Conservation (phyloP, 805 yeast genomes). For the Saturnispora quitensis region DNA sequence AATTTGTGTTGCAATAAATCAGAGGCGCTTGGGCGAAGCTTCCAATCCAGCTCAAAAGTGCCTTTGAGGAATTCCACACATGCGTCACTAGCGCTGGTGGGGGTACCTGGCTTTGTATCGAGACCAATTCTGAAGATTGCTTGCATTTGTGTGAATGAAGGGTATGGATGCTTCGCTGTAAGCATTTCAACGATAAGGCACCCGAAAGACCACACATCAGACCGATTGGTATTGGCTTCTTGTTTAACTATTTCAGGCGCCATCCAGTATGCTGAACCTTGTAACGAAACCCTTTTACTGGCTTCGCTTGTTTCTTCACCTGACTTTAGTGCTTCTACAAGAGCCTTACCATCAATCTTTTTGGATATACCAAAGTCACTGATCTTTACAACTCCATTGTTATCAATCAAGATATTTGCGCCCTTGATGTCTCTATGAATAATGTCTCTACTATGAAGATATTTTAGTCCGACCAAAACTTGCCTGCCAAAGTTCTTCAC, state of each 20-base stretch:
- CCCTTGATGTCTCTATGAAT: constrained; percentile 61
- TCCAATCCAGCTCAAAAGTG: constrained; percentile 70
- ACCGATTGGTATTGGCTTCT: constrained; percentile 80
- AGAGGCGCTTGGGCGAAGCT: constrained; percentile 50
- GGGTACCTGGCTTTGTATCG: constrained; percentile 69
- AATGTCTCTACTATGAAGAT: constrained; percentile 47
- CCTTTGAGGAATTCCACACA: constrained; percentile 56
- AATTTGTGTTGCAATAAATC: constrained; percentile 4
- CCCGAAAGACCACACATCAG: constrained; percentile 97
- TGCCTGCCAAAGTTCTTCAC: constrained; percentile 47
- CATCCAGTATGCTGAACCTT: constrained; percentile 98
- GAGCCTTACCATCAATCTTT: constrained; percentile 29
- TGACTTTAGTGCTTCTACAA: constrained; percentile 15
- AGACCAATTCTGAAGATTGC: constrained; percentile 93
- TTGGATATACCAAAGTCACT: constrained; percentile 62
- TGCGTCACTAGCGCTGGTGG: constrained; percentile 58
- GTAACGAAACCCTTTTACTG: constrained; percentile 68
- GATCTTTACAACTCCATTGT: constrained; percentile 52
- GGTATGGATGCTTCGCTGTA: constrained; percentile 94
- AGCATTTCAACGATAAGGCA: constrained; percentile 91
- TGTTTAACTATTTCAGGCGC: constrained; percentile 98
- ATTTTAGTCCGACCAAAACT: constrained; percentile 45
- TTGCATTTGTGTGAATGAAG: constrained; percentile 92
- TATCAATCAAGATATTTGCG: constrained; percentile 51
- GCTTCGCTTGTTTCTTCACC: constrained; percentile 30